Conservation (phyloP, 495 filamentous ascomycete species). For the Lasiosphaeria ovina region DNA sequence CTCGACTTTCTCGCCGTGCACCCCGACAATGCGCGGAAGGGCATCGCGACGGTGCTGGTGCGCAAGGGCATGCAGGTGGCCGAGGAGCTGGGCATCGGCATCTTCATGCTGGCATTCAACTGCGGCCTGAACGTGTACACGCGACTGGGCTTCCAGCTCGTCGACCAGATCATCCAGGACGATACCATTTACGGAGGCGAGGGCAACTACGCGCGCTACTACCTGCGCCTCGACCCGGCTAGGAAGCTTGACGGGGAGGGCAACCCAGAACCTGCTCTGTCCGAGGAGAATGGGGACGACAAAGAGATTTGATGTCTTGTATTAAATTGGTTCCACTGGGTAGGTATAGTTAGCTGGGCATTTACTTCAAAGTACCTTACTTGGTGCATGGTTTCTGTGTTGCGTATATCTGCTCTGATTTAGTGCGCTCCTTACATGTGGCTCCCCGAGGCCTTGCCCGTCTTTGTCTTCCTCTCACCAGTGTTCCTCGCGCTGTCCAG, state of each 20-base stretch:
- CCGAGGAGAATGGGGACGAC: no score
- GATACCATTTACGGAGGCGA: not conserved
- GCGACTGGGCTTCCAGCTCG: slow-evolving; percentile 2
- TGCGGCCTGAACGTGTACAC: not conserved
- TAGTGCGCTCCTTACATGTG: not conserved
- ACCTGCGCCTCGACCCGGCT: no score
- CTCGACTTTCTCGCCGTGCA: slow-evolving; percentile 13
- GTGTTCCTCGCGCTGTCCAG: slow-evolving; percentile 40
- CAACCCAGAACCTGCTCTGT: no score
- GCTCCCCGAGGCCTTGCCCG: not conserved
- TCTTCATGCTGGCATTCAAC: slow-evolving; percentile 9
- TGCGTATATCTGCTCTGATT: no score
- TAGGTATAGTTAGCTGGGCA: no score
- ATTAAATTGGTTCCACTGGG: no score
- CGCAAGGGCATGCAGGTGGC: slow-evolving; percentile 4
- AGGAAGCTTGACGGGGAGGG: no score
- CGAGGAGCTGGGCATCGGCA: not conserved
- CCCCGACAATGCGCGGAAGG: slow-evolving; percentile 4
- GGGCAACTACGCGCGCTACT: slow-evolving; percentile 2
- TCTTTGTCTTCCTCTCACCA: slow-evolving; percentile 14
- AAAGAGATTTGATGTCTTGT: no score
- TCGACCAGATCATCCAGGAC: slow-evolving; percentile 7
- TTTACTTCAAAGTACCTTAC: no score
- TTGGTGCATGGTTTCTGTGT: no score
- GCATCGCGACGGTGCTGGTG: slow-evolving; percentile 4